phyloP scores from a whole-genome alignment of 1,284 basidiomycete genomes.

The Uromyces viciae-fabae region DNA sequence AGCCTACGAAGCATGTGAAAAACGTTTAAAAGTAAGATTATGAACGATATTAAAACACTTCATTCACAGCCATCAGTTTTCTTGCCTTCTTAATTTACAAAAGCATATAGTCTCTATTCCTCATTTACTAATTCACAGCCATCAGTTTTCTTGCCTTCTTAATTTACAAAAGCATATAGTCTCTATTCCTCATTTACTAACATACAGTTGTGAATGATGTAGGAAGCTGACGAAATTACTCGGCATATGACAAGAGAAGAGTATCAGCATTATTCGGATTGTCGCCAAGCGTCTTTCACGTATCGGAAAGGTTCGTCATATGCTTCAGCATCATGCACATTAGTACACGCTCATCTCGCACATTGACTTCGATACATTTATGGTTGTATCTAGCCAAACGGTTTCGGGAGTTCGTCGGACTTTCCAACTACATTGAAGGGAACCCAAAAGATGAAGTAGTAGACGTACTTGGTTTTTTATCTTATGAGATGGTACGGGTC shows the following conservation, averaged over 20 bases:
- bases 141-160: no score
- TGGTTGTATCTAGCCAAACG: conserved; percentile 67
- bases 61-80: neutral
- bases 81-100: no score
- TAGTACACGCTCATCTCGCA: neutral
- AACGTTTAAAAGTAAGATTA: conserved; percentile 68
- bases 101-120: no score
- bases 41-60: no score
- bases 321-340: neutral
- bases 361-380: conserved; percentile 1
- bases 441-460: conserved; percentile 91
- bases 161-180: neutral
- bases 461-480: conserved; percentile 92
- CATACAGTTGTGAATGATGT: no score
- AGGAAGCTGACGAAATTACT: conserved; percentile 93
- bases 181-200: conserved; percentile 20
- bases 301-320: conserved; percentile 76
- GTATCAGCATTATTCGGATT: conserved; percentile 95
- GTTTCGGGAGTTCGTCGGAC: conserved; percentile 90
- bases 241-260: conserved; percentile 93
- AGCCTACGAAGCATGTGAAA: conserved; percentile 87
- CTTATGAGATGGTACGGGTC: conserved; percentile 93
- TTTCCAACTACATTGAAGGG: conserved; percentile 81
- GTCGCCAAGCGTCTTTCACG: conserved; percentile 92
- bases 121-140: no score